Conservation (phyloP, 148 eudicot species). For the Fallopia convolvulus region DNA sequence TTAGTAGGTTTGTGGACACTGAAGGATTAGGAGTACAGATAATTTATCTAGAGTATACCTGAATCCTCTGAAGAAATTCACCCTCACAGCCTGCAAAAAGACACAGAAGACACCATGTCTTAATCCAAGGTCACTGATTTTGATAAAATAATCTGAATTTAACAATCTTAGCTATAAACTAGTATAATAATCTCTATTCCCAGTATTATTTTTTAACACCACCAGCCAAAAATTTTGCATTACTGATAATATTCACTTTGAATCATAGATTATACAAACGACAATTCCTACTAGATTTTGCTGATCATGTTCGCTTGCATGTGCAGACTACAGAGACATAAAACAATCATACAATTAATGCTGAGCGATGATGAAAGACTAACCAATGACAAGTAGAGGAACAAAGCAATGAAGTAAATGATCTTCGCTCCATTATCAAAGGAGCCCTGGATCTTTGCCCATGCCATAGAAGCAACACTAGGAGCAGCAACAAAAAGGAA, state of each 20-base stretch:
- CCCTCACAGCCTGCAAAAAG: slow-evolving; percentile 63
- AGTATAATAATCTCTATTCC: not conserved
- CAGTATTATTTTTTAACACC: not conserved
- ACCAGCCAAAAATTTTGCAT: not conserved
- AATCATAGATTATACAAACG: not conserved
- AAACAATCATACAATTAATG: too few relatives aligned
- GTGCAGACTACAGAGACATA: not conserved
- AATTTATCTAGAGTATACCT: slow-evolving; percentile 28
- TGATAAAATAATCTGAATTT: not conserved
- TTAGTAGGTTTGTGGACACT: too few relatives aligned
- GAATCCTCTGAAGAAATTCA: slow-evolving; percentile 88
- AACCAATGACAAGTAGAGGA: slow-evolving; percentile 89
- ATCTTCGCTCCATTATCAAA: slow-evolving; percentile 65
- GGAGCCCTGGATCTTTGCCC: slow-evolving; percentile 81
- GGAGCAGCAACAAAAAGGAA: slow-evolving; percentile 90
- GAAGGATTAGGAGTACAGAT: not conserved
- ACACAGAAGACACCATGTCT: not conserved
- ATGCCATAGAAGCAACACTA: slow-evolving; percentile 94
- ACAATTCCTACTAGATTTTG: not conserved
- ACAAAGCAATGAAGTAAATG: slow-evolving; percentile 77
- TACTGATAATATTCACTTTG: not conserved
- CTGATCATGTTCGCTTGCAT: not conserved
- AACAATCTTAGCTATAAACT: too few relatives aligned
- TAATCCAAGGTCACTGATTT: not conserved
- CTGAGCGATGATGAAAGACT: not conserved